A percentile compares a stretch with the other conserved stretches of the same genome.
phyloP scores from a whole-genome alignment of 1,284 basidiomycete species.

The Ustilago xerochloae region DNA sequence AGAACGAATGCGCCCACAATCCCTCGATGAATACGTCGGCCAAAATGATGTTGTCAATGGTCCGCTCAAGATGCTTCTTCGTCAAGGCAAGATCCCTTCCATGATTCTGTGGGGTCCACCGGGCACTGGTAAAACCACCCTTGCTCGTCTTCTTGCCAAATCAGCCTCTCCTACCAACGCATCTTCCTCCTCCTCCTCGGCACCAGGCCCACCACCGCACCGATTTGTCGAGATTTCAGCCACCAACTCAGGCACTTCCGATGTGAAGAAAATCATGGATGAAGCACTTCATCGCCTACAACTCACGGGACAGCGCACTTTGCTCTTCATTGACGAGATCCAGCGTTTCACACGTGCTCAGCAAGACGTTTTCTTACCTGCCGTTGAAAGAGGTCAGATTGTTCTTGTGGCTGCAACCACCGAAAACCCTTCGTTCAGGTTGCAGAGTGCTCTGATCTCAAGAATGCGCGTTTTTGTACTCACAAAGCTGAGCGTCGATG shows the following conservation, averaged over 20 bases:
- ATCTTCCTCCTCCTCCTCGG: slow-evolving; percentile 70
- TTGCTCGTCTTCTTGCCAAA: slow-evolving; percentile 78
- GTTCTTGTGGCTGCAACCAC: slow-evolving; percentile 86
- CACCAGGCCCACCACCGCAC: slow-evolving; percentile 33
- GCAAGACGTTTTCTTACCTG: slow-evolving; percentile 72
- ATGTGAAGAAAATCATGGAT: slow-evolving; percentile 83
- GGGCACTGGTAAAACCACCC: slow-evolving; percentile 78
- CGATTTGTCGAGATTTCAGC: slow-evolving; percentile 67
- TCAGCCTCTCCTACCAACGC: slow-evolving; percentile 77
- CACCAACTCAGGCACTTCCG: slow-evolving; percentile 76
- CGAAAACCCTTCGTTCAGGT: slow-evolving; percentile 87
- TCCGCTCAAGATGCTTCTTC: slow-evolving; percentile 56
- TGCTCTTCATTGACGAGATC: slow-evolving; percentile 86
- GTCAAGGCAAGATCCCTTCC: slow-evolving; percentile 57
- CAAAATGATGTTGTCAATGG: slow-evolving; percentile 57
- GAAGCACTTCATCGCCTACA: slow-evolving; percentile 80
- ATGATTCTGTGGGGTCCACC: slow-evolving; percentile 66
- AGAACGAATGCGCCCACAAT: slow-evolving; percentile 61
- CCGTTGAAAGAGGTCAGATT: slow-evolving; percentile 47
- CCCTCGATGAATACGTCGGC: slow-evolving; percentile 61
- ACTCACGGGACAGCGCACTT: slow-evolving; percentile 77
- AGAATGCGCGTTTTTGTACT: slow-evolving; percentile 75
- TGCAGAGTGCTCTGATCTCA: slow-evolving; percentile 78
- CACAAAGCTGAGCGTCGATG: slow-evolving; percentile 52
- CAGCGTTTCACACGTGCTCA: slow-evolving; percentile 84